Evolutionary conservation across 2,329 filamentous ascomycete species (phyloP).

Genomic region (Tolypocladium nubicola): DNA sequence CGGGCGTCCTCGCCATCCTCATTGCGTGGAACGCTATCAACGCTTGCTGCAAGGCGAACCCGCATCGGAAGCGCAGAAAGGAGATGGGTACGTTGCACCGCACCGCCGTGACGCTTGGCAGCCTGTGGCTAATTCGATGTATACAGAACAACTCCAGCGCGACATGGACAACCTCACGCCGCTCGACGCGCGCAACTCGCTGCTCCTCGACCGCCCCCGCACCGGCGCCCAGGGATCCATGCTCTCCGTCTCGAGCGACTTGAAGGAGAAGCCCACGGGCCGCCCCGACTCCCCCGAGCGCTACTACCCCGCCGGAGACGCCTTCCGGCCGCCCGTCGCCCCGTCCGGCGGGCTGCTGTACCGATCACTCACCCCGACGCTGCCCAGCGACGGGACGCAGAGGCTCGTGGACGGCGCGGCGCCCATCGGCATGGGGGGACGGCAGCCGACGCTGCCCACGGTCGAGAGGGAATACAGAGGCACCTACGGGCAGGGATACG

Average conservation of each 20-base stretch:
- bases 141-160: slow-evolving; percentile 61
- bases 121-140: neutral
- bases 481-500: slow-evolving; percentile 7
- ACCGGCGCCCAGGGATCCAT: slow-evolving; percentile 25
- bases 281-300: slow-evolving; percentile 23
- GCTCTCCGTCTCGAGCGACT: slow-evolving; percentile 30
- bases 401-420: slow-evolving; percentile 28
- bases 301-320: slow-evolving; percentile 15
- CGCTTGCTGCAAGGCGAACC: slow-evolving; percentile 75
- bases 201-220: slow-evolving; percentile 55
- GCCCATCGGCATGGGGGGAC: slow-evolving; percentile 22
- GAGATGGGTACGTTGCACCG: slow-evolving; percentile 60
- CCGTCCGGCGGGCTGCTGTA: slow-evolving; percentile 17
- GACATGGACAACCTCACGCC: slow-evolving; percentile 78
- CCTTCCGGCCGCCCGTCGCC: slow-evolving; percentile 9
- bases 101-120: neutral
- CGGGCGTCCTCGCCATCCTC: slow-evolving; percentile 72
- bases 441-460: neutral
- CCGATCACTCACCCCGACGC: slow-evolving; percentile 27
- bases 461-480: slow-evolving; percentile 4
- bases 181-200: slow-evolving; percentile 75
- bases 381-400: slow-evolving; percentile 23
- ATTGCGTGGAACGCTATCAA: slow-evolving; percentile 85
- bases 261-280: slow-evolving; percentile 21
- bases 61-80: slow-evolving; percentile 79